Conservation (phyloP, 163 green algal species). For the Scenedesmus sp. region DNA sequence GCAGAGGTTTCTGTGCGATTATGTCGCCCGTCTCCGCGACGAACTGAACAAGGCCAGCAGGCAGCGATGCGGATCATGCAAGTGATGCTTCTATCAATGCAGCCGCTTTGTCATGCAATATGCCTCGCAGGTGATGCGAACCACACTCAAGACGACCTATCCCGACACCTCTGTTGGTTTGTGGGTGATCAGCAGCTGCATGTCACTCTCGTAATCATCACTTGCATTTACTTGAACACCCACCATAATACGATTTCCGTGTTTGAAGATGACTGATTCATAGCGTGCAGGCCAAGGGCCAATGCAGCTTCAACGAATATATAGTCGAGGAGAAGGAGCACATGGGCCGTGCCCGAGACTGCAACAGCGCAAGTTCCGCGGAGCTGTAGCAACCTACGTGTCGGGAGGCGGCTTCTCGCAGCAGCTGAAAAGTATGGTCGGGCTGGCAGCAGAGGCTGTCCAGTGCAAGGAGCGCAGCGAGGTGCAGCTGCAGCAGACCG, state of each 20-base stretch:
- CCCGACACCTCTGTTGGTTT: background rate
- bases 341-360: background rate
- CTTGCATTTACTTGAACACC: background rate
- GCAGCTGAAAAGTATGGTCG: background rate
- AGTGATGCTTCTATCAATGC: background rate
- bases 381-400: background rate
- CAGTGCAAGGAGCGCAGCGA: slow-evolving; percentile 15
- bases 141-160: too few relatives aligned
- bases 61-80: background rate
- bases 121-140: background rate
- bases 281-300: background rate
- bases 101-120: background rate
- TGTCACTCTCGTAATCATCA: background rate
- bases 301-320: background rate
- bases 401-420: background rate
- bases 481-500: slow-evolving; percentile 23
- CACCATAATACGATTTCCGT: too few relatives aligned
- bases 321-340: slow-evolving; percentile 7
- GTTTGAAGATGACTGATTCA: background rate
- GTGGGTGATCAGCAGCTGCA: background rate
- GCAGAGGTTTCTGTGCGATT: background rate
- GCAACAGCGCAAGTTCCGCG: background rate
- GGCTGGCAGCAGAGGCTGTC: background rate
- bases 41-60: background rate
- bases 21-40: background rate